A percentile compares a stretch with the other conserved stretches of the same genome.
phyloP scores from a whole-genome alignment of 768 basidiomycete species.

The Pulveroboletus sp. region DNA sequence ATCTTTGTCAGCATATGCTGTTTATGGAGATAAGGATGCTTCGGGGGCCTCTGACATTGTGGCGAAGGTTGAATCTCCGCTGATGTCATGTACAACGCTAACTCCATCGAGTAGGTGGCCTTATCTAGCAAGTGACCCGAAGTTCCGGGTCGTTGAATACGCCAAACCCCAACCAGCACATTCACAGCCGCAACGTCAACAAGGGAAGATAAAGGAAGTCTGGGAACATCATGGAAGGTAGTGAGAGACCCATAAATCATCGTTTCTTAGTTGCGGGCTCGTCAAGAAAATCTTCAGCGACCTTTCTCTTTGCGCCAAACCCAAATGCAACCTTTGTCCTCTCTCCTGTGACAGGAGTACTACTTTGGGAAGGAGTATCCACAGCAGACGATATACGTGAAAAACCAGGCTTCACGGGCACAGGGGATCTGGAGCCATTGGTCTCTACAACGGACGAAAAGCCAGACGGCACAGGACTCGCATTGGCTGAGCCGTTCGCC shows the following conservation, averaged over 20 bases:
- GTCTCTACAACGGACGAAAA: slow-evolving; percentile 26
- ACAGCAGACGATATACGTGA: slow-evolving; percentile 64
- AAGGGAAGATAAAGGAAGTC: neutral
- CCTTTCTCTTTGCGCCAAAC: slow-evolving; percentile 77
- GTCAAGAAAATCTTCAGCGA: slow-evolving; percentile 60
- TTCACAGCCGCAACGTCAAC: neutral
- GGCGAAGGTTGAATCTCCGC: too few relatives aligned
- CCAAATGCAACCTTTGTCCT: slow-evolving; percentile 74
- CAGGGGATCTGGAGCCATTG: slow-evolving; percentile 52
- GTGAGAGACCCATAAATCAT: slow-evolving; percentile 13
- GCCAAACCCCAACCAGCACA: neutral
- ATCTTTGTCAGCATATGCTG: too few relatives aligned
- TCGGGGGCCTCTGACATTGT: too few relatives aligned
- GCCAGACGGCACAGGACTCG: slow-evolving; percentile 43
- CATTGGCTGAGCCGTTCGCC: slow-evolving; percentile 35
- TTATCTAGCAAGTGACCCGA: too few relatives aligned
- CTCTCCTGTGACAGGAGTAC: slow-evolving; percentile 59
- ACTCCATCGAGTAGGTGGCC: too few relatives aligned
- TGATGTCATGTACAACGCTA: too few relatives aligned
- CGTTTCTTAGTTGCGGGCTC: slow-evolving; percentile 62
- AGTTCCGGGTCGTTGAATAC: neutral
- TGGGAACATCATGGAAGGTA: neutral
- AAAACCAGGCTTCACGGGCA: slow-evolving; percentile 62
- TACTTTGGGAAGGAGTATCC: slow-evolving; percentile 43
- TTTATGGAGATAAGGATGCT: too few relatives aligned